phyloP scores from a whole-genome alignment of 2,329 filamentous ascomycete genomes.

The Penicillium sp. region DNA sequence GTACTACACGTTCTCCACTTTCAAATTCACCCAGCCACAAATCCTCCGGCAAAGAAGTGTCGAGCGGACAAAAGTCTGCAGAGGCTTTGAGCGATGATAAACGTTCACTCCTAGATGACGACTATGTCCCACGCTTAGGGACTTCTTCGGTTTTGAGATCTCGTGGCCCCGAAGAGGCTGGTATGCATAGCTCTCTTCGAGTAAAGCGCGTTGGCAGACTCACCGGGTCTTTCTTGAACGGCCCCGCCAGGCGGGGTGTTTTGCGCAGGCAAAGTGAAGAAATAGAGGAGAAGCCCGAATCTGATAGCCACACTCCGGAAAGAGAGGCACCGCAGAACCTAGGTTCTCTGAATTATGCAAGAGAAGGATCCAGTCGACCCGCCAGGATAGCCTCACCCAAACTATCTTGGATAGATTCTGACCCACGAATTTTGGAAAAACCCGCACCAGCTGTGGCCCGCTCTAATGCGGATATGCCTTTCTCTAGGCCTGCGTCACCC shows the following conservation, averaged over 20 bases:
- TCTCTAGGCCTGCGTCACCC: slow-evolving; percentile 33
- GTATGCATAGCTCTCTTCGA: slow-evolving; percentile 69
- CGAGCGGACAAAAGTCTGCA: slow-evolving; percentile 28
- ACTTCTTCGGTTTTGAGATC: slow-evolving; percentile 36
- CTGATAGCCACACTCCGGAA: slow-evolving; percentile 25
- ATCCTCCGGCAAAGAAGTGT: background rate
- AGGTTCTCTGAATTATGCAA: slow-evolving; percentile 24
- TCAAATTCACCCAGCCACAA: slow-evolving; percentile 29
- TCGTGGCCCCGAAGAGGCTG: slow-evolving; percentile 59
- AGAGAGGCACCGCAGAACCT: slow-evolving; percentile 22
- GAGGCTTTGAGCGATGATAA: slow-evolving; percentile 32
- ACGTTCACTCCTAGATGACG: slow-evolving; percentile 31
- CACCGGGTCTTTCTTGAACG: slow-evolving; percentile 73
- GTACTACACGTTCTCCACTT: slow-evolving; percentile 37
- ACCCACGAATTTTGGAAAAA: slow-evolving; percentile 23
- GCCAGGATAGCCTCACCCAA: slow-evolving; percentile 28
- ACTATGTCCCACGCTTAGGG: slow-evolving; percentile 28
- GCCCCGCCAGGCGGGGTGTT: slow-evolving; percentile 71
- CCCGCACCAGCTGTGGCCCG: slow-evolving; percentile 20
- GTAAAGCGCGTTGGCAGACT: slow-evolving; percentile 73
- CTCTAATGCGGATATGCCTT: slow-evolving; percentile 24
- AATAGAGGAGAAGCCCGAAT: slow-evolving; percentile 45
- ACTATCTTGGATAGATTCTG: slow-evolving; percentile 35
- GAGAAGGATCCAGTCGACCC: slow-evolving; percentile 23
- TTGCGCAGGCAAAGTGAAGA: slow-evolving; percentile 61